phyloP scores from a whole-genome alignment of 371 early-diverging fungal species.

The Homolaphlyctis polyrhiza region DNA sequence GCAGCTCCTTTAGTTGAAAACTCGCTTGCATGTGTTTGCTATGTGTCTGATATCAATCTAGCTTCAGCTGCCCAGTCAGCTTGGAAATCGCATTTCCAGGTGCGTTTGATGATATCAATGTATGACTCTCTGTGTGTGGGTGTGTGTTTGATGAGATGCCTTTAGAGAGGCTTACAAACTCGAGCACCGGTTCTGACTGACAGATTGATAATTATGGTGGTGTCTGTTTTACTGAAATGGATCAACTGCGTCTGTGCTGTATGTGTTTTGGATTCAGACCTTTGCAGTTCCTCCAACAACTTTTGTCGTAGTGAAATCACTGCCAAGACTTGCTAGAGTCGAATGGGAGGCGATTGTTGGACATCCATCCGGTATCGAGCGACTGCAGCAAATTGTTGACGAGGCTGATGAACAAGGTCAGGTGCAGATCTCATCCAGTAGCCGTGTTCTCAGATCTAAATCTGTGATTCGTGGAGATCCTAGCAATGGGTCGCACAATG shows the following conservation, averaged over 20 bases:
- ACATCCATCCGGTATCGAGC: constrained; percentile 10
- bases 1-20: constrained; percentile 11
- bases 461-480: too few species aligned
- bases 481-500: too few species aligned
- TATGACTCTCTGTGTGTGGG: background rate
- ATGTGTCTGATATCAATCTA: constrained; percentile 11
- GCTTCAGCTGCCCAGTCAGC: constrained; percentile 7
- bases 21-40: constrained; percentile 22
- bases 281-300: constrained; percentile 4
- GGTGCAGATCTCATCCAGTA: too few species aligned
- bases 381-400: constrained; percentile 15
- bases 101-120: background rate
- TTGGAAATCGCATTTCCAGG: constrained; percentile 9
- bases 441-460: too few species aligned
- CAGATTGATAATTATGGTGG: too few species aligned
- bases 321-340: constrained; percentile 54
- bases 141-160: background rate
- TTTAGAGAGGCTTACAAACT: background rate
- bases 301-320: constrained; percentile 49
- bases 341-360: constrained; percentile 59
- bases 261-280: background rate
- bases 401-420: constrained; percentile 20
- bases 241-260: background rate
- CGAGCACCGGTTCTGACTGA: too few species aligned
- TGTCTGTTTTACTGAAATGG: background rate